phyloP scores from a whole-genome alignment of 1,284 basidiomycete genomes.

The Thecaphora frezii region DNA sequence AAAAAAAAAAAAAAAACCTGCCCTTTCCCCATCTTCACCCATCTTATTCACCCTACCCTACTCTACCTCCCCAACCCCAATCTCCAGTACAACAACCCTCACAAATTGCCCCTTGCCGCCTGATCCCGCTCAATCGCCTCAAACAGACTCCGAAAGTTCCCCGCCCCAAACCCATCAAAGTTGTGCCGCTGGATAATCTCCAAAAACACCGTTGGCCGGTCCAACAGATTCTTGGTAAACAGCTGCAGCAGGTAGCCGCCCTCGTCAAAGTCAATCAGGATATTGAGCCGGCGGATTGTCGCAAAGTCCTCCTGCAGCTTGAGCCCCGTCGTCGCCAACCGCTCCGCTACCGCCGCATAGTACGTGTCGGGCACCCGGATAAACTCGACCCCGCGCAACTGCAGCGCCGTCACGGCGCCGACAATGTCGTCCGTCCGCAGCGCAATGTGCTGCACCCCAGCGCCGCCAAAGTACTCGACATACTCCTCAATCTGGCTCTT shows the following conservation, averaged over 20 bases:
- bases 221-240: slow-evolving; percentile 16
- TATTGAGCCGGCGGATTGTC: slow-evolving; percentile 4
- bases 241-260: slow-evolving; percentile 17
- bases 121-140: slow-evolving; percentile 19
- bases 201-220: slow-evolving; percentile 15
- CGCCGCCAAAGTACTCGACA: slow-evolving; percentile 13
- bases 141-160: slow-evolving; percentile 19
- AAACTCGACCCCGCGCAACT: slow-evolving; percentile 13
- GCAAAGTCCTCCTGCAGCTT: slow-evolving; percentile 11
- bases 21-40: no score
- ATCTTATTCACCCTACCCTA: no score
- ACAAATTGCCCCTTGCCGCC: slow-evolving; percentile 8
- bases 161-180: slow-evolving; percentile 13
- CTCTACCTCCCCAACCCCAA: no score
- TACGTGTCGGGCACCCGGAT: slow-evolving; percentile 18
- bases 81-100: no score
- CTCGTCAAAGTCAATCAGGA: slow-evolving; percentile 22
- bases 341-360: slow-evolving; percentile 4
- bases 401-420: slow-evolving; percentile 8
- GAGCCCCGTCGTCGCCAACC: slow-evolving; percentile 2
- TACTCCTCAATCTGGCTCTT: slow-evolving; percentile 20
- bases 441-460: slow-evolving; percentile 19
- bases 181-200: slow-evolving; percentile 18
- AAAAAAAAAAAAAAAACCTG: no score
- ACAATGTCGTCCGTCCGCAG: slow-evolving; percentile 17